Evolutionary conservation across 768 basidiomycete species (phyloP), one percentile per base, ranked within the genome.

Genomic region (Bullera alba): DNA sequence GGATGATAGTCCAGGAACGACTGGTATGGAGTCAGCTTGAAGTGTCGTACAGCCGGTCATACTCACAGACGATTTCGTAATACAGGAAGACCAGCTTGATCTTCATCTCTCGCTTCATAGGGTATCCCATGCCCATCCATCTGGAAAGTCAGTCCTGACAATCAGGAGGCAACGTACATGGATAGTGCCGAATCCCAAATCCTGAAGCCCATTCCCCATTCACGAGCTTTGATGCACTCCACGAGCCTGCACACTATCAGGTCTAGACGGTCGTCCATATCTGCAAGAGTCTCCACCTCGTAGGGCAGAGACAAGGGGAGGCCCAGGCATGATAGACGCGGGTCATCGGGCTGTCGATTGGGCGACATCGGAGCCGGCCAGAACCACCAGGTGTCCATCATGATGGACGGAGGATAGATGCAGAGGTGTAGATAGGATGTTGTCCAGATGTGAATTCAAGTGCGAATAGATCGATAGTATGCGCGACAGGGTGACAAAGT

Each of bases 61-160:
- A 54, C 61, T 47, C 55, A 60, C 69, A 71, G 29, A 75, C 49
- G 30, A 90, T 65, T 69, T 86, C 79, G 66, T 83, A 92, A 74
- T 86, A 91, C 3, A 92, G 73, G 71, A 81, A 84, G 41, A 83
- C 82, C 26, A 92, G 75, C 35, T 75, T 76, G 46, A 89, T 80
- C 48, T 88, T 78, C 60, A 81, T 83, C 53, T 82, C 81, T 66
- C 84, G 83, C 48, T 86, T 86, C 62, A 92, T 83, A 29, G 86
- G 88, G 65, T 89, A 90, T 65, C 87, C 86, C 69, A 91, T 78
- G 76, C 83, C 83, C 38, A 75, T 72, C 87, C 87, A 90, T 65
- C 86, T 87, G 60, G 3, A 51, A 26, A 34, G 26, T 51, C 48
- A 37, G 48, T 29, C n/a, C n/a, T n/a, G n/a, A n/a, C n/a, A n/a